Evolutionary conservation across 1,284 basidiomycete species (phyloP).

Genomic region (Moesziomyces sp.): DNA sequence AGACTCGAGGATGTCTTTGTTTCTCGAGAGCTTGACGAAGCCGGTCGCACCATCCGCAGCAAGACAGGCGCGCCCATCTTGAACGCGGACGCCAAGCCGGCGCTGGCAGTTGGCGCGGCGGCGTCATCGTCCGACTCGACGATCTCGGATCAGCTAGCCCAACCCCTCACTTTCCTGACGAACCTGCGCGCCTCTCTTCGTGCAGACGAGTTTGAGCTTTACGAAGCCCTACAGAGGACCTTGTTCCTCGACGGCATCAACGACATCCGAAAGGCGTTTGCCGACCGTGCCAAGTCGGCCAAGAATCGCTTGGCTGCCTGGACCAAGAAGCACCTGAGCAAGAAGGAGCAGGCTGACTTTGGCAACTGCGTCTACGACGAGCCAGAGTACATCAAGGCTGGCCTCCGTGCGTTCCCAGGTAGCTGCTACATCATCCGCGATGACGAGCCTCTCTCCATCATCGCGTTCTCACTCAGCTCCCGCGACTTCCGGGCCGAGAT

Average conservation of each 20-base stretch:
- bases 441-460: slow-evolving; percentile 60
- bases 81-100: neutral
- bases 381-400: slow-evolving; percentile 45
- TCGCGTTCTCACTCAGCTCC: slow-evolving; percentile 61
- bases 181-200: slow-evolving; percentile 42
- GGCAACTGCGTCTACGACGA: slow-evolving; percentile 42
- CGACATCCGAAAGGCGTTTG: slow-evolving; percentile 55
- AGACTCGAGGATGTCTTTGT: slow-evolving; percentile 53
- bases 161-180: slow-evolving; percentile 46
- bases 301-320: slow-evolving; percentile 55
- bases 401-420: slow-evolving; percentile 54
- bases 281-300: slow-evolving; percentile 55
- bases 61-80: slow-evolving; percentile 8
- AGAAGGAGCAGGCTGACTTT: slow-evolving; percentile 43
- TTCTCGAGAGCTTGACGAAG: slow-evolving; percentile 56
- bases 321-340: slow-evolving; percentile 55
- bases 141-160: slow-evolving; percentile 20
- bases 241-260: slow-evolving; percentile 47
- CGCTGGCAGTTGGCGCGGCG: neutral
- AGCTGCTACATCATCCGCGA: slow-evolving; percentile 53
- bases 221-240: slow-evolving; percentile 49
- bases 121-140: slow-evolving; percentile 15
- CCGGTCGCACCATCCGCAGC: slow-evolving; percentile 50
- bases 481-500: slow-evolving; percentile 54
- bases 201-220: slow-evolving; percentile 58